Percentiles rank a stretch among this genome's conserved stretches.
phyloP scores from a whole-genome alignment of 768 basidiomycete genomes.

The Amanita jacksonii region DNA sequence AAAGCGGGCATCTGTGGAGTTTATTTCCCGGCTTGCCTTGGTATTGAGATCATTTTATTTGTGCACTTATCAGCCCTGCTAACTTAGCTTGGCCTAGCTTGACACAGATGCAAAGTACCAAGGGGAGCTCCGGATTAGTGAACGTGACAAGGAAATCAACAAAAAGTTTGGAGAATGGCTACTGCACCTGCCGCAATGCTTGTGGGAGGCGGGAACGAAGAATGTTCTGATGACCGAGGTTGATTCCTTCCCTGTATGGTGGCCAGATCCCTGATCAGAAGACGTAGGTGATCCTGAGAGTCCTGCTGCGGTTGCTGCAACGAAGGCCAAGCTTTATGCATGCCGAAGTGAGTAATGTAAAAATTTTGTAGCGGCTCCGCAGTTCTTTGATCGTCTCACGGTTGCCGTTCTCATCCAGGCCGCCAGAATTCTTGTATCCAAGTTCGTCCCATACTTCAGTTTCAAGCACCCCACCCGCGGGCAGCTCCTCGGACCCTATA shows the following conservation, averaged over 20 bases:
- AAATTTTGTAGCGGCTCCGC: background rate
- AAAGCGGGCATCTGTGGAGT: conserved; percentile 64
- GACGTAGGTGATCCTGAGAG: conserved; percentile 42
- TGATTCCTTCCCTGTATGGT: background rate
- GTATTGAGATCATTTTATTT: conserved; percentile 25
- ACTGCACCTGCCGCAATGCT: conserved; percentile 60
- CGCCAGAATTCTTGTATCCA: conserved; percentile 40
- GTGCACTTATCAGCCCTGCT: conserved; percentile 3
- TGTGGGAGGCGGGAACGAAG: conserved; percentile 75
- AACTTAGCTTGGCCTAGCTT: conserved; percentile 36
- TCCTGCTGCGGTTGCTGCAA: conserved; percentile 54
- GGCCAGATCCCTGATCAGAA: conserved; percentile 8
- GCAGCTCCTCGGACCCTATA: conserved; percentile 66
- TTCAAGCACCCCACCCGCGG: conserved; percentile 72
- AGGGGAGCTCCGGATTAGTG: conserved; percentile 38
- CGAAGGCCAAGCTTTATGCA: conserved; percentile 38
- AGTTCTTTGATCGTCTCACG: background rate
- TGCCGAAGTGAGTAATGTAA: conserved; percentile 29
- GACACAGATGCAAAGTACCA: conserved; percentile 44
- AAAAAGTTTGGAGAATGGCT: conserved; percentile 55
- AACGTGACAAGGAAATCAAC: conserved; percentile 17
- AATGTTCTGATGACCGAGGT: conserved; percentile 58
- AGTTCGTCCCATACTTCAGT: conserved; percentile 73
- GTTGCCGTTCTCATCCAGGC: conserved; percentile 23
- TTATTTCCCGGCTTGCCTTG: conserved; percentile 60